Conservation (phyloP, 306 rosid genomes). For the Dalbergia cultrata region DNA sequence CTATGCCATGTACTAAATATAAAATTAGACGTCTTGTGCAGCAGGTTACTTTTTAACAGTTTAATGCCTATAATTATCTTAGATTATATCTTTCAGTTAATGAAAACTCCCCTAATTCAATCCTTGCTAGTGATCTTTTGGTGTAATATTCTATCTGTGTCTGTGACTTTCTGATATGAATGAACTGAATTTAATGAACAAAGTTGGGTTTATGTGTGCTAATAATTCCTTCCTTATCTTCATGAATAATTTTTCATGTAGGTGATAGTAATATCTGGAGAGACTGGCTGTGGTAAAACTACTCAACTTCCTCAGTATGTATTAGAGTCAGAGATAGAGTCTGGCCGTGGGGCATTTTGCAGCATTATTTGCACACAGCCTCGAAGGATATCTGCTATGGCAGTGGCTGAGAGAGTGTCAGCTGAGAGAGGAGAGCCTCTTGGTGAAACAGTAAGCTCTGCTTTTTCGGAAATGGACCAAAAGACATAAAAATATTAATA, state of each 20-base stretch:
- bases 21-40: slow-evolving; percentile 9
- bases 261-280: slow-evolving; percentile 91
- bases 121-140: slow-evolving; percentile 17
- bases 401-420: slow-evolving; percentile 97
- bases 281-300: slow-evolving; percentile 99
- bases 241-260: slow-evolving; percentile 43
- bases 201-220: slow-evolving; percentile 15
- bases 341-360: slow-evolving; percentile 85
- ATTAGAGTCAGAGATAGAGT: slow-evolving; percentile 90
- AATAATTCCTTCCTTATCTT: slow-evolving; percentile 35
- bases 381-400: slow-evolving; percentile 97
- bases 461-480: slow-evolving; percentile 37
- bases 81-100: slow-evolving; percentile 34
- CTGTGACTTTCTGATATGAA: slow-evolving; percentile 23
- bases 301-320: slow-evolving; percentile 98
- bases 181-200: slow-evolving; percentile 34
- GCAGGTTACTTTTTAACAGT: slow-evolving; percentile 32
- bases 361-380: slow-evolving; percentile 96
- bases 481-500: slow-evolving; percentile 26
- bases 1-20: slow-evolving; percentile 16
- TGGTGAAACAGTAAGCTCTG: slow-evolving; percentile 87
- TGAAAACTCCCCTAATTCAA: slow-evolving; percentile 29
- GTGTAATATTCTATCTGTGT: slow-evolving; percentile 20
- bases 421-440: slow-evolving; percentile 93
- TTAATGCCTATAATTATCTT: slow-evolving; percentile 1